Evolutionary conservation across 2,329 filamentous ascomycete species (phyloP), one percentile per base, ranked within the genome.

Genomic region (Fusarium armeniacum): DNA sequence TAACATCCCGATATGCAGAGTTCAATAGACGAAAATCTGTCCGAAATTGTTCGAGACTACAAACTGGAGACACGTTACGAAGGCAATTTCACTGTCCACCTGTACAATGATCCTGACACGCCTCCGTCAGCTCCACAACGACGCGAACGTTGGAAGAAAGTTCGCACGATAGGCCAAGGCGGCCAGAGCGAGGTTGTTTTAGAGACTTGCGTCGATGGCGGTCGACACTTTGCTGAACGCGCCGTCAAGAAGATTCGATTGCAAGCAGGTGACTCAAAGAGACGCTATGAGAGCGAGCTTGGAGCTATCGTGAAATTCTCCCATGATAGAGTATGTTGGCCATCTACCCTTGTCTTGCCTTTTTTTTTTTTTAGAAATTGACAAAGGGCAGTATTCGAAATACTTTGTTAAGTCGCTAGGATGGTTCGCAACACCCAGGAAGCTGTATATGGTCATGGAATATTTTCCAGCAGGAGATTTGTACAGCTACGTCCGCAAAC

Each of bases 1-100:
- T 7, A 4, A 7, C 4, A 26, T 3, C 1, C 1, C 24, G 24
- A 26, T 26, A 26, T 4, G 24, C 24, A 26, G 4, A 26, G 24
- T 7, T 3, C 24, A 24, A 54, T 54, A 12, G 51, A 44, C 8
- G 51, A 26, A n/a, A 20, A 13, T 26, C 40, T 54, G 10, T 16
- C 51, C 12, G 41, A 55, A 10, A 20, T 46, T 24, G 52, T 55
- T 18, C 43, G 24, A n/a, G 52, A 55, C 32, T 57, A 50, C 16
- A 16, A 26, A 51, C 33, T 57, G 13, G 13, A 1, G 3, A 57
- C 44, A 5, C 7, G 2, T 8, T 33, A 28, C 12, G 36, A 57
- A 18, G 18, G 20, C 1, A 7, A 8, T 16, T 10, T 22, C 2
- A 57, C 35, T 11, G 32, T 58, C 10, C 56, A 58, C n/a, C 15